Base-by-base conservation (phyloP, 2,329 filamentous ascomycete genomes). In the Paracamarosporium sp. region DNA sequence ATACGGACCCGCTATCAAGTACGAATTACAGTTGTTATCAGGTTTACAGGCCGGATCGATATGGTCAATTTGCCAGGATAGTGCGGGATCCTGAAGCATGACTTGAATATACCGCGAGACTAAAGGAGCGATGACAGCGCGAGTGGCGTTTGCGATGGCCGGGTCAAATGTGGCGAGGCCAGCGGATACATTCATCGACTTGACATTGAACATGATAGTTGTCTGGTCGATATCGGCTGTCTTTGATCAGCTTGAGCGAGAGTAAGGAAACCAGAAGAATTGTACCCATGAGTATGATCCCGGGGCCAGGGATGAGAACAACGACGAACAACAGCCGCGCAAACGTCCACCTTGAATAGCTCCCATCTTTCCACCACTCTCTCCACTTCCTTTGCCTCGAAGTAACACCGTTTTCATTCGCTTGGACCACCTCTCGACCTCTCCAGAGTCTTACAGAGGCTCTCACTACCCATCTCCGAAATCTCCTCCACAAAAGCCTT, bases 221-320 rank as follows among this genome's bases (percentile, higher is more conserved):
- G 36, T 54, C 24, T 59, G 61, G 5, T 17, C 27, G 30, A 61
- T 44, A 30, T 61, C 48, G 7, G 61, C 61, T 63, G 13, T 24
- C 13, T 4, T 11, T 24, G 13, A 30, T 31, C 20, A 48, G 40
- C 27, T 27, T 38, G 3, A 28, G 5, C 1, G 13, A 2, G 6
- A 22, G 8, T 25, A 31, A 22, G 30, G 15, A 4, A 30, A 35
- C 11, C 13, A 30, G n/a, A 17, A 25, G 5, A 17, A 48, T 24
- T 40, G 35, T 57, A 61, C 62, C 55, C 31, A 63, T 43, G 36
- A 65, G 55, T 8, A 65, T 63, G 33, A 65, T 60, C 11, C 63
- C 61, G 6, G 61, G 61, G 1, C 61, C 63, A 12, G 61, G 63
- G 28, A 65, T 62, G 30, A 63, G 30, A 4, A 38, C 53, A 8